A percentile compares a stretch with the other conserved stretches of the same genome.
phyloP scores from a whole-genome alignment of 768 basidiomycete genomes.

The Tylopilus intermedius region DNA sequence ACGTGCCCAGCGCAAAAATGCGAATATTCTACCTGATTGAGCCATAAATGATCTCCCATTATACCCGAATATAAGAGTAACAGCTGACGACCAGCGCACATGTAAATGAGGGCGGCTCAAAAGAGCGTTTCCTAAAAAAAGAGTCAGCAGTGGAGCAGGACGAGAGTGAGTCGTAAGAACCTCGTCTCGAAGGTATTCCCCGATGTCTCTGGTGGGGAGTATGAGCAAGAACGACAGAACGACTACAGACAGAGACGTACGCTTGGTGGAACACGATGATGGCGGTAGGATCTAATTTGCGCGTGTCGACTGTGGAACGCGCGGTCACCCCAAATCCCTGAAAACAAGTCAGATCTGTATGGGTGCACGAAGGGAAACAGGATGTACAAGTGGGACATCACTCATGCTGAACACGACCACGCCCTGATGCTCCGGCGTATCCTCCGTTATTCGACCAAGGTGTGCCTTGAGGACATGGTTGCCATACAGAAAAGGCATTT shows the following conservation, averaged over 20 bases:
- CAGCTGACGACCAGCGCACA: conserved; percentile 2
- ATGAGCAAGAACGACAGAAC: conserved; percentile 5
- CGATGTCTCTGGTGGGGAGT: conserved; percentile 68
- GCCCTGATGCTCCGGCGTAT: conserved; percentile 97
- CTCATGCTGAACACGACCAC: conserved; percentile 96
- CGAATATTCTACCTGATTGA: conserved; percentile 6
- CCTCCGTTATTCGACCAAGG: conserved; percentile 97
- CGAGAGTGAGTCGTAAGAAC: conserved; percentile 36
- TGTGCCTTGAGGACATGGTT: conserved; percentile 99
- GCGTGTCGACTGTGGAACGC: conserved; percentile 89
- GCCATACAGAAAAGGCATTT: conserved; percentile 98
- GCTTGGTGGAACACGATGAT: conserved; percentile 99
- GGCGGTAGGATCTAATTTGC: conserved; percentile 94
- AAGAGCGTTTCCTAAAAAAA: conserved; percentile 69
- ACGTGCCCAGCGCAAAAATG: conserved; percentile 3
- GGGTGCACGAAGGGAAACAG: not conserved
- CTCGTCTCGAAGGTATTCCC: conserved; percentile 97
- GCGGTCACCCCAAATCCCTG: conserved; percentile 98
- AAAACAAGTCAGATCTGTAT: conserved; percentile 6
- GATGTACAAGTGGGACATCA: conserved; percentile 80
- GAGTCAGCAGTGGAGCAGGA: conserved; percentile 11
- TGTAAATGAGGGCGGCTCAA: conserved; percentile 30
- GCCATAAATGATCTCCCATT: conserved; percentile 14
- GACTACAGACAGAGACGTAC: conserved; percentile 34
- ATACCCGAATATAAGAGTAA: conserved; percentile 15